Evolutionary conservation across 2,329 filamentous ascomycete genomes (phyloP), one percentile per base, ranked within the genome.

Genomic region (Dactylellina haptotyla): DNA sequence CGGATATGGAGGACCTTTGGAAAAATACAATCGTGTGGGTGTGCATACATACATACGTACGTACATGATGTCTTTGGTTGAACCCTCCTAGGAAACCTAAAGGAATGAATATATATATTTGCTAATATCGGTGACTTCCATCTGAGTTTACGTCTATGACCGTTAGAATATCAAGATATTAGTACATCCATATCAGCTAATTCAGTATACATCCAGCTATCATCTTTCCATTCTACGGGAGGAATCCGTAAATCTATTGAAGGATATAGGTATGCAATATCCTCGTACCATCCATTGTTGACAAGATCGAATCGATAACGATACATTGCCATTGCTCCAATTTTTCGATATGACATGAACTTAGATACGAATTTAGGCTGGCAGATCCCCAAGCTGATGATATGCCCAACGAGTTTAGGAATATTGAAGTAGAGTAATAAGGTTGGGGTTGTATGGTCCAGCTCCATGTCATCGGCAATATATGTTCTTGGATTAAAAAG

Each of bases 171-270:
- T 57, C 51, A 57, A 16, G 57, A 37, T 50, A 62, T n/a, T 6
- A 62, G 16, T 28, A 62, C 57, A 16, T 37, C 43, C 43, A 62
- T 51, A 28, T 43, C 41, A 20, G 30, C 16, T 6, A 51, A 20
- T 34, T 62, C 57, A 4, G 57, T 62, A 62, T 51, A 62, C 20
- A 39, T 51, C 57, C 57, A 62, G 16, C 57, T 45, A 8, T 50
- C 23, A 50, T 62, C 43, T 12, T 39, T 12, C 57, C 57, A 62
- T 30, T 41, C 12, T 8, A 16, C 16, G 2, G 45, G 14, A 9
- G 57, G 57, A 12, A 62, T 50, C 26, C 57, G 32, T n/a, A 62
- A 23, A 10, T 34, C 10, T 20, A 62, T 39, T n/a, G 30, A 23
- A n/a, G 57, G 57, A 51, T 62, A 62, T 16, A 5, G 5, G 18